Evolutionary conservation across 2,329 filamentous ascomycete genomes (phyloP).

Genomic region (Aspergillus intermedius): DNA sequence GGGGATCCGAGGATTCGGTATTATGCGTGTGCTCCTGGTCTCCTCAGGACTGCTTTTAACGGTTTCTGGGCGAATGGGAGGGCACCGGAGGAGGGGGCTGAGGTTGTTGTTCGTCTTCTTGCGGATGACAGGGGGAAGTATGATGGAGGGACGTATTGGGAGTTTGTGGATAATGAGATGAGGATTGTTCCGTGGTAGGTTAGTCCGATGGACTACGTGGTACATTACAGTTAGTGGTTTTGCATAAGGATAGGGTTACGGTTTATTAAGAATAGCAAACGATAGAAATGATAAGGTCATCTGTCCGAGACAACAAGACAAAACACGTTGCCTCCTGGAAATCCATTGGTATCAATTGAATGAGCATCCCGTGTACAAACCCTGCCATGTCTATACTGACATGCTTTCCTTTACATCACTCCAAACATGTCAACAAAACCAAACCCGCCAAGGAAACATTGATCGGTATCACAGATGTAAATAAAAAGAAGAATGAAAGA

Average conservation of each 20-base stretch:
- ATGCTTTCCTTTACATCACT: not conserved
- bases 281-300: too few species aligned
- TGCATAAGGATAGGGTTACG: too few species aligned
- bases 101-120: conserved; percentile 17
- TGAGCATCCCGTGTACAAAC: not conserved
- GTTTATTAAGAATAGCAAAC: too few species aligned
- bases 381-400: not conserved
- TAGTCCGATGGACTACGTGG: too few species aligned
- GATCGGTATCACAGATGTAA: not conserved
- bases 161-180: conserved; percentile 18
- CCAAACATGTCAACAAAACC: not conserved
- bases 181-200: conserved; percentile 18
- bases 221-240: too few species aligned
- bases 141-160: conserved; percentile 16
- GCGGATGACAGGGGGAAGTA: conserved; percentile 10
- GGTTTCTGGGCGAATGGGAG: conserved; percentile 12
- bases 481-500: not conserved
- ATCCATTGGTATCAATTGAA: not conserved
- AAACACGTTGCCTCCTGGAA: too few species aligned
- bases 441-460: not conserved
- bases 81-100: conserved; percentile 18
- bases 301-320: too few species aligned
- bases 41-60: conserved; percentile 22
- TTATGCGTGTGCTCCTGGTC: conserved; percentile 14
- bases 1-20: conserved; percentile 9